phyloP scores from a whole-genome alignment of 2,329 filamentous ascomycete species.

The Colletotrichum eremochloae region DNA sequence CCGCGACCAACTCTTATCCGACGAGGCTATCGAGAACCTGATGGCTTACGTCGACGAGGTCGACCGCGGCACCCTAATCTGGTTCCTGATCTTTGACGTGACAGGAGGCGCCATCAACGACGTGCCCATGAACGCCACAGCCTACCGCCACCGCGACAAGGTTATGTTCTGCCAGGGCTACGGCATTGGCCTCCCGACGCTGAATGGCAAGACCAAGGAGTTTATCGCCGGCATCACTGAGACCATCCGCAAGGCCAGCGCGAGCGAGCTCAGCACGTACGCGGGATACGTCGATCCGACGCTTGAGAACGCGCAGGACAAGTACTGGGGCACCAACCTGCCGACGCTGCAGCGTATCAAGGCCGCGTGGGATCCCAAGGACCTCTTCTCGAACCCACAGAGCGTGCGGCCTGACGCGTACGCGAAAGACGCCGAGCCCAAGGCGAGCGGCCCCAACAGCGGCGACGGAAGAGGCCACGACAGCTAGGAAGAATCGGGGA shows the following conservation, averaged over 20 bases:
- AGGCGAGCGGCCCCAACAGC: slow-evolving; percentile 10
- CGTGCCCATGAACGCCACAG: slow-evolving; percentile 66
- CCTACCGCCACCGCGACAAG: slow-evolving; percentile 74
- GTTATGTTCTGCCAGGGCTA: slow-evolving; percentile 75
- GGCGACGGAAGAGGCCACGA: background rate
- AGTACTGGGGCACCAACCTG: slow-evolving; percentile 70
- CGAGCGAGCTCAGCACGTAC: slow-evolving; percentile 65
- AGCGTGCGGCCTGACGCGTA: slow-evolving; percentile 57
- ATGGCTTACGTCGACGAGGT: slow-evolving; percentile 66
- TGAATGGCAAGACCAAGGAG: slow-evolving; percentile 60
- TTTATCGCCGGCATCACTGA: slow-evolving; percentile 67
- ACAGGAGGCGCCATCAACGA: slow-evolving; percentile 72
- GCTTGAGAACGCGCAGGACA: slow-evolving; percentile 59
- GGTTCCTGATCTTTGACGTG: slow-evolving; percentile 74
- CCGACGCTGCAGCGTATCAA: slow-evolving; percentile 63
- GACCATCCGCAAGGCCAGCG: slow-evolving; percentile 54
- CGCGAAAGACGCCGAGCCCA: slow-evolving; percentile 23
- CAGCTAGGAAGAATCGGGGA: slow-evolving; percentile 37
- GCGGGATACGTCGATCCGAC: slow-evolving; percentile 73
- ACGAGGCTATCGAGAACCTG: slow-evolving; percentile 60
- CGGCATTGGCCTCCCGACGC: slow-evolving; percentile 62
- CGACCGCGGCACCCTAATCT: slow-evolving; percentile 65
- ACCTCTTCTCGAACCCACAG: slow-evolving; percentile 72
- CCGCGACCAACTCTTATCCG: slow-evolving; percentile 60
- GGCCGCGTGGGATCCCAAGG: slow-evolving; percentile 62